Conservation (phyloP, 2,329 filamentous ascomycete genomes). For the Coniochaeta sp. region DNA sequence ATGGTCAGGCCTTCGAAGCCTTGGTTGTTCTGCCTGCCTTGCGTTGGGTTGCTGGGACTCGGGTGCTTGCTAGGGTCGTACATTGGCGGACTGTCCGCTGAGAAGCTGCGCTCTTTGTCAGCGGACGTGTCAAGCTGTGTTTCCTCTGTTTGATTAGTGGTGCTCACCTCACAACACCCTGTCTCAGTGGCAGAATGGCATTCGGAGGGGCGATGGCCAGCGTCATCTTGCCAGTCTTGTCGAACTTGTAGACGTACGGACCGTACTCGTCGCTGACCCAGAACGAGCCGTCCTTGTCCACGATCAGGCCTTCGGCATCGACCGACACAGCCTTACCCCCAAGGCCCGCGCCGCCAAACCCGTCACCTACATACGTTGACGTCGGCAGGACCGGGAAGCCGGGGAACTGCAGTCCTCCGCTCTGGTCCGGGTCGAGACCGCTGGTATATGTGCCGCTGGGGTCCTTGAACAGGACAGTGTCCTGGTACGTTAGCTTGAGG, state of each 20-base stretch:
- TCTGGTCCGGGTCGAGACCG: conserved; percentile 53
- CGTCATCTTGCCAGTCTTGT: conserved; percentile 48
- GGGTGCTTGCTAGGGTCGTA: conserved; percentile 44
- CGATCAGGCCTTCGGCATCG: conserved; percentile 60
- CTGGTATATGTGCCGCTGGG: conserved; percentile 56
- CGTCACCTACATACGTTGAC: conserved; percentile 58
- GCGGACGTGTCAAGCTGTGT: not conserved
- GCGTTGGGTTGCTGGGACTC: conserved; percentile 47
- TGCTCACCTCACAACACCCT: conserved; percentile 33
- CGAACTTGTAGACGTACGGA: conserved; percentile 63
- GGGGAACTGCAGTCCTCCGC: conserved; percentile 43
- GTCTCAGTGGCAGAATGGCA: conserved; percentile 57
- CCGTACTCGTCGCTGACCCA: conserved; percentile 68
- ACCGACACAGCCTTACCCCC: conserved; percentile 54
- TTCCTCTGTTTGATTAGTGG: not conserved
- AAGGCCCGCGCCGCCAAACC: conserved; percentile 54
- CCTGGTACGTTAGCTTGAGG: conserved; percentile 52
- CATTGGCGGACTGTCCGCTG: conserved; percentile 53
- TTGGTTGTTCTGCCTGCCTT: conserved; percentile 65
- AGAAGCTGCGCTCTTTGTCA: conserved; percentile 43
- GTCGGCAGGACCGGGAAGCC: conserved; percentile 57
- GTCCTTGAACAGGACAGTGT: conserved; percentile 58
- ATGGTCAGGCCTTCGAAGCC: conserved; percentile 65
- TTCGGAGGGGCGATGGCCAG: conserved; percentile 57
- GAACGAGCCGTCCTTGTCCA: conserved; percentile 53